Conservation (phyloP, 2,329 filamentous ascomycete species). For the Ceratocystis alfenasii region DNA sequence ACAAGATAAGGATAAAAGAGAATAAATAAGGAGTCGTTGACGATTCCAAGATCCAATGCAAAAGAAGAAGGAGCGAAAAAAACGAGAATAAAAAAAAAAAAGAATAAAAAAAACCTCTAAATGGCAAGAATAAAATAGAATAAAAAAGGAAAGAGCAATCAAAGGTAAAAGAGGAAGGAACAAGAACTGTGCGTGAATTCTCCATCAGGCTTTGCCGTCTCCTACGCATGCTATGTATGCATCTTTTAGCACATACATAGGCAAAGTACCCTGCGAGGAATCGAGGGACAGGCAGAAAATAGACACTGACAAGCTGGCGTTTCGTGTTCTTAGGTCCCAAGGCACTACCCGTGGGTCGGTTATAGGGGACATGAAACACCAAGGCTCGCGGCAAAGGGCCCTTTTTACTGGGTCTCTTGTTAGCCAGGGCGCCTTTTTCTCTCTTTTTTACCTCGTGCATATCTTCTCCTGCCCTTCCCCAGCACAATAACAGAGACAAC, state of each 20-base stretch:
- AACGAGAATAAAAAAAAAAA: not conserved
- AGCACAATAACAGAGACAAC: not conserved
- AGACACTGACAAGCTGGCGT: slow-evolving; percentile 11
- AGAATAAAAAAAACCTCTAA: not conserved
- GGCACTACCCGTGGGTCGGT: slow-evolving; percentile 9
- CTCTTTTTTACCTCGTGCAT: not conserved
- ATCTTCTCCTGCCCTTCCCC: not conserved
- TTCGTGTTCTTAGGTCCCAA: slow-evolving; percentile 12
- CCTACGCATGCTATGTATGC: not conserved
- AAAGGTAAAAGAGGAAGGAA: not conserved
- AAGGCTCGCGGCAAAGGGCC: slow-evolving; percentile 13
- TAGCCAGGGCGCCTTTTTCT: not conserved
- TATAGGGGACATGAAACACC: slow-evolving; percentile 18
- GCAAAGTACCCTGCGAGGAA: not conserved
- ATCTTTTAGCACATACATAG: not conserved
- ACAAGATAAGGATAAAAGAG: no score
- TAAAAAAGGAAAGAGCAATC: not conserved
- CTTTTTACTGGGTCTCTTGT: not conserved
- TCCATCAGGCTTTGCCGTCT: not conserved
- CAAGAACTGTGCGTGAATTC: not conserved
- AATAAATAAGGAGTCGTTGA: not conserved
- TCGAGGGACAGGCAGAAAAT: slow-evolving; percentile 2
- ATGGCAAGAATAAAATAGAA: no score
- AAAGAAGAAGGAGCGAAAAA: not conserved
- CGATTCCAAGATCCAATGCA: not conserved